Evolutionary conservation across 495 filamentous ascomycete species (phyloP), one percentile per base, ranked within the genome.

Genomic region (Lasiosphaeria ovina): DNA sequence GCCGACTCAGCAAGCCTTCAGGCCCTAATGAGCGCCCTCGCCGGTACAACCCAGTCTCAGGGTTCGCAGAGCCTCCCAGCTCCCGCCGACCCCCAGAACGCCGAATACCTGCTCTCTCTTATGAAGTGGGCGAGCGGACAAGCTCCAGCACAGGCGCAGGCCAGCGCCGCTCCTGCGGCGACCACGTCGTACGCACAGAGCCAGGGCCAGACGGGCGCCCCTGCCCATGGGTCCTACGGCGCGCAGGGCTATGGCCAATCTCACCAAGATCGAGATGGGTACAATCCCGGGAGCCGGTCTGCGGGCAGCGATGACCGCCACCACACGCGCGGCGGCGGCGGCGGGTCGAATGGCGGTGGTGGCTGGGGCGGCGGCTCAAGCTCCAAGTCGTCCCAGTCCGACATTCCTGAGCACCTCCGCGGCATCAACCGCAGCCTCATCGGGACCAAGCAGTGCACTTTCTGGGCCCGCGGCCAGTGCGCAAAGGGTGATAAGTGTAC

Each of bases 401-500:
- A 57, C 60, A 4, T 69, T 8, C 65, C 69, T 11, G 66, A 73
- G 10, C 76, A 77, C 12, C 69, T 78, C 54, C 71, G 67, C 33
- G 72, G 70, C 0, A 79, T 79, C 55, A 78, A 79, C 42, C 72
- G 70, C 16, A 71, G 69, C 36, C 64, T 79, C 7, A 79, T 79
- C 35, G 77, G 77, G 12, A 83, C 82, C 10, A 81, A 82, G 66
- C 81, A 89, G 14, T 97, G 92, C 74, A 83, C 81, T 52, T 96
- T 91, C 73, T 97, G 81, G 79, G 77, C 81, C 6, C 82, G 89
- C 58, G 91, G 91, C 14, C 87, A 87, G 70, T 97, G 92, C 74
- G 79, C 80, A 16, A 94, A 96, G 72, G 92, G 92, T 4, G 88
- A 89, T 16, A 87, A 88, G 38, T 97, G 92, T 71, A 94, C 90